Evolutionary conservation across 2,329 filamentous ascomycete species (phyloP).

Genomic region (Cladophialophora yegresii): DNA sequence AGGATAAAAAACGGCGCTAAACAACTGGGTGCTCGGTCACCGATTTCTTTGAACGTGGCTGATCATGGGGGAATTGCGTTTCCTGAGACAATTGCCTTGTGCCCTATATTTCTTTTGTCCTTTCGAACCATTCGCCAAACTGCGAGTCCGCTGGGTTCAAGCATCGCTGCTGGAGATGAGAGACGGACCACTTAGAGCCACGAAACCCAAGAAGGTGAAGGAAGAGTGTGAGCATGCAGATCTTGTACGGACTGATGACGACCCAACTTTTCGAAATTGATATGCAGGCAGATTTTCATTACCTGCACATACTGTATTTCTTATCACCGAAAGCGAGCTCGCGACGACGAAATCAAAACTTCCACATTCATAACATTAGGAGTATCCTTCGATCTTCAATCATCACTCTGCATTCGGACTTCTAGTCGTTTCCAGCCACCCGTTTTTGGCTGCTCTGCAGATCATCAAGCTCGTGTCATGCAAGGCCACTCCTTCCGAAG

Average conservation of each 20-base stretch:
- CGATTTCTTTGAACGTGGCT: constrained; percentile 13
- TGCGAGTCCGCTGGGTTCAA: background rate
- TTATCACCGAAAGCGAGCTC: constrained; percentile 2
- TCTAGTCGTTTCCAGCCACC: background rate
- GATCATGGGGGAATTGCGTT: constrained; percentile 1
- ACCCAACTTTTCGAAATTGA: constrained; percentile 11
- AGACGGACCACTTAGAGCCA: background rate
- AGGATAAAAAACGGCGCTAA: constrained; percentile 20
- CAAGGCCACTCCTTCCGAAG: background rate
- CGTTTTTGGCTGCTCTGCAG: constrained; percentile 1
- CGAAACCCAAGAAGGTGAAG: background rate
- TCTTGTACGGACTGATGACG: constrained; percentile 7
- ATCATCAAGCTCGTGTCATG: background rate
- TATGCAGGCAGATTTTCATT: constrained; percentile 23
- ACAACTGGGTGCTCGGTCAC: constrained; percentile 12
- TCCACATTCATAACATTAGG: constrained; percentile 18
- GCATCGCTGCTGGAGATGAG: constrained; percentile 1
- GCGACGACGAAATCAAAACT: constrained; percentile 2
- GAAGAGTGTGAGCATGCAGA: constrained; percentile 8
- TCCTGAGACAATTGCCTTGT: constrained; percentile 1
- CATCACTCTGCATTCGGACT: background rate
- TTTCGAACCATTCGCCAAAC: constrained; percentile 1
- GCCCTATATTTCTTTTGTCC: constrained; percentile 21
- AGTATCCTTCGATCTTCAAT: background rate
- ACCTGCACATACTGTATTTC: constrained; percentile 26